Evolutionary conservation across 495 filamentous ascomycete species (phyloP), one percentile per base, ranked within the genome.

Genomic region (Aspergillus sclerotiicarbonarius): DNA sequence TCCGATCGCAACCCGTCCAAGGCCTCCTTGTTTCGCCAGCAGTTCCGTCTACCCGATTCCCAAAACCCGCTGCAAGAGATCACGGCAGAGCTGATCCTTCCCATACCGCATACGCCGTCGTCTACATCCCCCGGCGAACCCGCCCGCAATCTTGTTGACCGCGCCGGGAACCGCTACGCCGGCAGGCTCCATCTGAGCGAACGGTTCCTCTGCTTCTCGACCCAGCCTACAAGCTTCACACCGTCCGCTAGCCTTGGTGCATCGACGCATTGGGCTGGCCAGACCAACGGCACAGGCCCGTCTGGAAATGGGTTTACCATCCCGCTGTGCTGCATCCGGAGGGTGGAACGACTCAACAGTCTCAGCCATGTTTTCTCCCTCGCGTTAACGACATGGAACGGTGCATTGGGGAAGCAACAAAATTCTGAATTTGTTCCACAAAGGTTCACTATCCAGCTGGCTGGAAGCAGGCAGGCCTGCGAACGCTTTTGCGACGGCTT

Each of bases 351-450:
- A 53, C 78, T 98, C 12, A 90, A 96, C 61, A 96, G 90, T 59
- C 88, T 92, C 58, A 93, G 85, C 63, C 89, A 91, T 64, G 86
- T 96, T 73, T 98, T 97, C 71, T 88, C 95, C 8, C 82, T 98
- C 37, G 87, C 91, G 6, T 89, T 98, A 65, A 98, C 92, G 1
- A 97, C 94, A 6, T 98, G 93, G 92, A 97, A 96, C 67, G 93
- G 92, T 4, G 66, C 79, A 13, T 57, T 78, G 29, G 65, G 70
- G 41, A 76, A 79, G 68, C 78, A 86, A 59, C 83, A 80, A 66
- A 81, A 77, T 56, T 74, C 73, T 45, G 82, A 80, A 52, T 76
- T 82, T 18, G 59, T 76, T 1, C 88, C 87, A 57, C 93, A 93
- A 68, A 87, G 90, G 54, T 86, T 98, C 53, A 96, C 90, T 4